Conservation (phyloP, 306 rosid species). For the Quercus mongolica region DNA sequence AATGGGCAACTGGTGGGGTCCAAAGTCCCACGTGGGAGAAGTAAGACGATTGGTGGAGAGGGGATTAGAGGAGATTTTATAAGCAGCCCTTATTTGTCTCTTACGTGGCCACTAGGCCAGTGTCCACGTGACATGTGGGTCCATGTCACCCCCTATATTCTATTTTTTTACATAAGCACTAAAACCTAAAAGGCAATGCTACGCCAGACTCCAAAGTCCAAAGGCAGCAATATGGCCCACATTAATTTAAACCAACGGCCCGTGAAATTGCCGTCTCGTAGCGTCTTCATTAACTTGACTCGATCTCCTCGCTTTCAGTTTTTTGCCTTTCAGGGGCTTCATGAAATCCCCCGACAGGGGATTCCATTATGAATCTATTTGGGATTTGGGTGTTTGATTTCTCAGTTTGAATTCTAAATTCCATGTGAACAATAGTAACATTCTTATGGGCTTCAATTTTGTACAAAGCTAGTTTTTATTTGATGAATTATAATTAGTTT, state of each 20-base stretch:
- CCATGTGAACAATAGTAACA: too few species aligned
- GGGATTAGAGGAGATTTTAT: constrained; percentile 71
- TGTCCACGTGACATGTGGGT: constrained; percentile 57
- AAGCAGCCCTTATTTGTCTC: constrained; percentile 19
- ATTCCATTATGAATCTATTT: too few species aligned
- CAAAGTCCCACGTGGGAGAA: constrained; percentile 74
- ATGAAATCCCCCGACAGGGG: too few species aligned
- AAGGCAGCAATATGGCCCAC: background rate
- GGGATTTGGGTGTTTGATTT: too few species aligned
- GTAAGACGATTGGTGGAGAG: constrained; percentile 72
- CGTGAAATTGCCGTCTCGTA: background rate
- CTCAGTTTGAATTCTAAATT: too few species aligned
- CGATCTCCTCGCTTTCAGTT: too few species aligned
- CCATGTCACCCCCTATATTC: constrained; percentile 4
- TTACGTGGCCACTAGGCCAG: constrained; percentile 49
- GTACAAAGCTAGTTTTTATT: too few species aligned
- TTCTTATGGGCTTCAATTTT: too few species aligned
- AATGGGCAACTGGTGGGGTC: constrained; percentile 32
- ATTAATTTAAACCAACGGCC: background rate
- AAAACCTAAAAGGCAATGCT: background rate
- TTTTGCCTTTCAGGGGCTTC: too few species aligned
- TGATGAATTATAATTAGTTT: too few species aligned
- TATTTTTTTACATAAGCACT: background rate
- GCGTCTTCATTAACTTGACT: background rate
- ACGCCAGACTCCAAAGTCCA: background rate